Base-by-base conservation (phyloP, 2,329 filamentous ascomycete species). In the Nothophoma quercina region DNA sequence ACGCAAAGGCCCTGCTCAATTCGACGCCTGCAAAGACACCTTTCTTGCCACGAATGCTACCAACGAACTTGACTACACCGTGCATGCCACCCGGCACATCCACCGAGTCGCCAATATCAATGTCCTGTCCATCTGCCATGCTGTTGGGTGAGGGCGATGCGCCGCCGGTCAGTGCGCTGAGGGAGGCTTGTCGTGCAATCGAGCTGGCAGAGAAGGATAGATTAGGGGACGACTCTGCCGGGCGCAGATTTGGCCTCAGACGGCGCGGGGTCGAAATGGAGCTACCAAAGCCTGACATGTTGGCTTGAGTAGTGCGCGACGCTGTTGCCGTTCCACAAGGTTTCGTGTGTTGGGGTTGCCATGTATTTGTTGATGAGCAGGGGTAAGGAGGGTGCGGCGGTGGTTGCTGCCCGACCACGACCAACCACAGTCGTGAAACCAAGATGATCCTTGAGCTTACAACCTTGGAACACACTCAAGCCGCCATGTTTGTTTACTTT, bases 41-140 rank as follows among this genome's bases (percentile, higher is more conserved):
- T 63, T 89, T 91, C 79, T 96, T 97, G 58, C 93, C 93, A 64
- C 87, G 85, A 32, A 99, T 93, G 30, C 81, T 81, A 35, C 95
- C 95, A 56, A 98, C 81, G 71, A 96, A 99, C 71, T 90, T 93
- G 62, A 98, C 88, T 2, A 86, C 89, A 40, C 95, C 95, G 62
- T 88, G 81, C 92, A 99, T 96, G 72, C 88, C 91, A 33, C 95
- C 95, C 1, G 93, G 93, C 38, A 97, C 93, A 63, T 97, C 93
- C 57, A 97, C 93, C 26, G 81, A 74, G 71, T 97, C 93, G 61
- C 93, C 93, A 32, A 95, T 81, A 59, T 86, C 83, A 55, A 96
- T 78, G 34, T 85, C 81, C 19, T 71, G 75, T 32, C 69, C 78
- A 62, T 79, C 75, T 50, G 72, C 73, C 82, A 77, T 78, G 50